These are phyloP conservation scores for Tillandsia fasciculata DNA, from an alignment of 176 grass and related monocot species.

Conservation along the genomic window DNA sequence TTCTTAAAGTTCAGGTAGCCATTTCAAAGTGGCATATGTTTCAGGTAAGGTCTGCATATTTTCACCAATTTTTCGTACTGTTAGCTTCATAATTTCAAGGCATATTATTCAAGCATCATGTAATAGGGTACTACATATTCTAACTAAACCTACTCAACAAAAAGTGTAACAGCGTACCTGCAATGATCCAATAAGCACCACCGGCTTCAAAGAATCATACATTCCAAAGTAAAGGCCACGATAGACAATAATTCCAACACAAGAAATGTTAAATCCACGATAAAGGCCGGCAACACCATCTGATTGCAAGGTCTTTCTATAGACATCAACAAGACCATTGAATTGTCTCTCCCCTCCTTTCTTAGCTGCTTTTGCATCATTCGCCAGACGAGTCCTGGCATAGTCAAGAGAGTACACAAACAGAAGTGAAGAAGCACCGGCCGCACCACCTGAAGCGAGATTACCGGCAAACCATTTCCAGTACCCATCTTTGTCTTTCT, in stretches of 20 bases:
- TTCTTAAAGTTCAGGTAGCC: too few relatives aligned
- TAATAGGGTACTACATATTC: background rate
- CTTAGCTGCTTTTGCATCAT: conserved; percentile 14
- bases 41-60: too few relatives aligned
- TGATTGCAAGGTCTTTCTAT: conserved; percentile 6
- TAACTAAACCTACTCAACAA: too few relatives aligned
- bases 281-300: conserved; percentile 12
- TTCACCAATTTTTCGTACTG: background rate
- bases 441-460: conserved; percentile 17
- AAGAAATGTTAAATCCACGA: conserved; percentile 13
- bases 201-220: conserved; percentile 19
- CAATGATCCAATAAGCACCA: conserved; percentile 3
- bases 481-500: conserved; percentile 17
- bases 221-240: conserved; percentile 15
- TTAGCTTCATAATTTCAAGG: background rate
- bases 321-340: conserved; percentile 18
- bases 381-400: background rate
- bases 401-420: conserved; percentile 9
- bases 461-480: conserved; percentile 19
- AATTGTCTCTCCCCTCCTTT: conserved; percentile 18
- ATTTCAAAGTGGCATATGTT: too few relatives aligned
- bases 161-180: conserved; percentile 4
- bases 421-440: conserved; percentile 10
- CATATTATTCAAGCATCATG: background rate
- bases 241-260: conserved; percentile 11